Percentiles rank a stretch among this genome's conserved stretches.
These are phyloP conservation scores for Spathaspora gorwiae DNA, from an alignment of 805 yeast species.

Conservation along the genomic window DNA sequence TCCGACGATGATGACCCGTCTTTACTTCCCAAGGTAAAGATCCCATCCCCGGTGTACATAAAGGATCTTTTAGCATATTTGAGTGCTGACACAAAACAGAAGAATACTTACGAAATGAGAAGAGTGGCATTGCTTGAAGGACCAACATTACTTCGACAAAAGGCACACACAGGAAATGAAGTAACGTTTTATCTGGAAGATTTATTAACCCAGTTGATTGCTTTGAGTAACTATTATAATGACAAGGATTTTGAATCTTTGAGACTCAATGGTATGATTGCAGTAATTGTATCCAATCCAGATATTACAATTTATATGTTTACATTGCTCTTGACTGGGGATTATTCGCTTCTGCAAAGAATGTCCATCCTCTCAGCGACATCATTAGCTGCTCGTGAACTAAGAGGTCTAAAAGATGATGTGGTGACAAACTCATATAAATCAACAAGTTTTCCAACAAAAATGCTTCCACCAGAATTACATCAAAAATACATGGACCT, in stretches of 20 bases:
- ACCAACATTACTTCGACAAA: constrained; percentile 61
- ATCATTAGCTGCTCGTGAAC: constrained; percentile 68
- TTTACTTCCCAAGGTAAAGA: constrained; percentile 25
- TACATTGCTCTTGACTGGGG: constrained; percentile 57
- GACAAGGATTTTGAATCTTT: constrained; percentile 58
- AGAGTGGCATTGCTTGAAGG: constrained; percentile 47
- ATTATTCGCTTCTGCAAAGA: constrained; percentile 76
- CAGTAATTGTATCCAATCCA: constrained; percentile 53
- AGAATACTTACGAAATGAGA: constrained; percentile 46
- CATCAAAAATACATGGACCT: constrained; percentile 38
- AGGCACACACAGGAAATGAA: constrained; percentile 40
- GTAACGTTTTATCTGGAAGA: constrained; percentile 54
- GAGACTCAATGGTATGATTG: constrained; percentile 59
- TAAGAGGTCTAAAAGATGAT: constrained; percentile 57
- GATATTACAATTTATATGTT: constrained; percentile 42
- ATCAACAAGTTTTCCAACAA: constrained; percentile 28
- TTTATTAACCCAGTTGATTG: constrained; percentile 47
- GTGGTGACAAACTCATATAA: constrained; percentile 32
- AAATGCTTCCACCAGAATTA: constrained; percentile 42
- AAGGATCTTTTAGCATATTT: constrained; percentile 65
- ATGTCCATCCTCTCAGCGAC: constrained; percentile 63
- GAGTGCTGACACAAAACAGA: constrained; percentile 39
- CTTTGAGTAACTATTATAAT: constrained; percentile 53
- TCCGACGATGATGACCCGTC: constrained; percentile 51
- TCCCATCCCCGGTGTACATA: constrained; percentile 59